Base-by-base conservation (phyloP, 208 protist species). In the Tritrichomonas foetus region DNA sequence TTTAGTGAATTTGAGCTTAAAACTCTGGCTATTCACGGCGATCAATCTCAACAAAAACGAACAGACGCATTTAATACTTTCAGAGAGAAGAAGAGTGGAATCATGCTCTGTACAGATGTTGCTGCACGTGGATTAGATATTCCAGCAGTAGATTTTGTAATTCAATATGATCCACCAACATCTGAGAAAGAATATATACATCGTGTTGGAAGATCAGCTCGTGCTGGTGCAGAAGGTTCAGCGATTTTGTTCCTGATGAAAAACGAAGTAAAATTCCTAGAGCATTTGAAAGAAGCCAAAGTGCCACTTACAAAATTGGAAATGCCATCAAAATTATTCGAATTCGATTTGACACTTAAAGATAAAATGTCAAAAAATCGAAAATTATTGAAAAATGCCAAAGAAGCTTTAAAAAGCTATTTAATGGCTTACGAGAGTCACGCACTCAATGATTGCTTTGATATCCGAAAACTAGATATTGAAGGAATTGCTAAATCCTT, bases 161-260 rank as follows among this genome's bases (percentile, higher is more conserved):
- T 99, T 25, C 99, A 99, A 97, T 99, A 98, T 95, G 99, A 99
- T 95, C 98, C 98, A 14, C 98, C 98, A 30, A 98, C 99, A 96
- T 98, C 99, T 95, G 98, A 98, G n/a, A 98, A 98, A 93, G 99
- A 99, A 96, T 99, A 99, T 95, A 99, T 99, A 93, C 99, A 99
- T 95, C 44, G 66, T 44, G 98, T 99, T 30, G 99, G 99, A 82
- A 97, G 99, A 96, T 98, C 98, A 5, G 99, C 99, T 3, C 97
- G 99, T 95, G 98, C 98, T 36, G 99, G 99, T 36, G 96, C 98
- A 50, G 95, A 94, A 16, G 99, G 99, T 93, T 14, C 50, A 66
- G 93, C 94, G 2, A 20, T 93, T 3, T 20, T 66, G 25, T 66
- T 92, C 55, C 41, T 94, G 33, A 44, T 55, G 11, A 1, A 25